Conservation (phyloP, 495 filamentous ascomycete genomes). For the Podospora fimiseda region DNA sequence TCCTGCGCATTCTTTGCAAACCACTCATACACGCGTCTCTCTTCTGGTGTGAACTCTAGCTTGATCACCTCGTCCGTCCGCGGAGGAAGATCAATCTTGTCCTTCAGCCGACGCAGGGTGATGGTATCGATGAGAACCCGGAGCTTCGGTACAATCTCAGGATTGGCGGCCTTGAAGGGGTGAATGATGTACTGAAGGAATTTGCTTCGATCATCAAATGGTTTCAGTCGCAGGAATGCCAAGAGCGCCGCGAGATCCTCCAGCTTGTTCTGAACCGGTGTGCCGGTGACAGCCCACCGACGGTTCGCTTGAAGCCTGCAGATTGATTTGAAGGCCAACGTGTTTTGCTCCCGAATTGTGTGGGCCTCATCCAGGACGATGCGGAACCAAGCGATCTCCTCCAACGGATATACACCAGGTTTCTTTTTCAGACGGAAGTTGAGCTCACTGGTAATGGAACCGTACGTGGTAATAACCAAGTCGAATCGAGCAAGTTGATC, state of each 20-base stretch:
- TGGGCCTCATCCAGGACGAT: conserved; percentile 96
- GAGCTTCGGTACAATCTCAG: conserved; percentile 74
- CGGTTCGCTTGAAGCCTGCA: conserved; percentile 73
- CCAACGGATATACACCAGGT: conserved; percentile 57
- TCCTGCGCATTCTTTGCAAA: conserved; percentile 49
- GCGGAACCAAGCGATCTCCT: conserved; percentile 81
- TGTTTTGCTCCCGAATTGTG: conserved; percentile 78
- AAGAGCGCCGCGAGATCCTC: conserved; percentile 88
- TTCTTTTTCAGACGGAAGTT: conserved; percentile 52
- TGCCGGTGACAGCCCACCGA: conserved; percentile 93
- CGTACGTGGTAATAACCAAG: conserved; percentile 87
- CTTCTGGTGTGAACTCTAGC: conserved; percentile 49
- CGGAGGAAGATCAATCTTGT: conserved; percentile 74
- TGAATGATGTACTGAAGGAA: conserved; percentile 73
- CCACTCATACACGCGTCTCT: conserved; percentile 50
- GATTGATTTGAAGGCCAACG: conserved; percentile 75
- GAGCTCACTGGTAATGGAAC: conserved; percentile 75
- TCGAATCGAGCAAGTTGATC: conserved; percentile 66
- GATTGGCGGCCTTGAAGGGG: conserved; percentile 75
- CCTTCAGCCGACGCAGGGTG: conserved; percentile 86
- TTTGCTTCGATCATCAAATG: conserved; percentile 70
- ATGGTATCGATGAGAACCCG: conserved; percentile 89
- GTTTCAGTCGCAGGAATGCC: conserved; percentile 77
- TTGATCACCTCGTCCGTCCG: conserved; percentile 64
- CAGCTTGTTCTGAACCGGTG: conserved; percentile 83